These are phyloP conservation scores for Hemileccinum rubropunctum DNA, from an alignment of 768 basidiomycete genomes.

Conservation along the genomic window DNA sequence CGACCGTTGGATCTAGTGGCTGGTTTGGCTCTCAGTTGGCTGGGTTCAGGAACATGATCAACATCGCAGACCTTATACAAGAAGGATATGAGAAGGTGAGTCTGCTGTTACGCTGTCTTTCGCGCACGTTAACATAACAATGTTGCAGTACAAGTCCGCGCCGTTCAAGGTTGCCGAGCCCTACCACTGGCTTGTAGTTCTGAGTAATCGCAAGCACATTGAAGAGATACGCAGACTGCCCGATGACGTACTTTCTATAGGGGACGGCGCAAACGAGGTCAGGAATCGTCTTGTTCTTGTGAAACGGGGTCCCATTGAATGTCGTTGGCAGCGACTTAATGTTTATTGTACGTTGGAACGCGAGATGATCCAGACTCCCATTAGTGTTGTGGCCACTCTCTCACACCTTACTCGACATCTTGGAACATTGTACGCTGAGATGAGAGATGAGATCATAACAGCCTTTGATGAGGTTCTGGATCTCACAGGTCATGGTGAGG, in stretches of 20 bases:
- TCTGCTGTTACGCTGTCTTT: not conserved
- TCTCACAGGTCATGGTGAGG: conserved; percentile 12
- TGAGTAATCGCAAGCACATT: conserved; percentile 28
- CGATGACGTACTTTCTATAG: conserved; percentile 36
- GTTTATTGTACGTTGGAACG: conserved; percentile 36
- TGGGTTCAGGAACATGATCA: conserved; percentile 11
- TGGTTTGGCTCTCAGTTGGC: conserved; percentile 28
- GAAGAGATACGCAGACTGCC: conserved; percentile 41
- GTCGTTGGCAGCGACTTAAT: conserved; percentile 31
- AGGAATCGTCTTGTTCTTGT: not conserved
- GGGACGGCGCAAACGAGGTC: conserved; percentile 14
- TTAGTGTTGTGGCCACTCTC: conserved; percentile 28
- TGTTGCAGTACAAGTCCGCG: conserved; percentile 22
- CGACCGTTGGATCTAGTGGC: conserved; percentile 25
- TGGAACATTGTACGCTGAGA: conserved; percentile 34
- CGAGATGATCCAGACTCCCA: conserved; percentile 30
- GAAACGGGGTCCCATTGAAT: not conserved
- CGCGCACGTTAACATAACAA: not conserved
- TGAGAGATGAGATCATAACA: conserved; percentile 42
- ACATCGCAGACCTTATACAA: conserved; percentile 20
- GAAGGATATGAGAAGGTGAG: conserved; percentile 33
- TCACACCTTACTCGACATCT: conserved; percentile 37
- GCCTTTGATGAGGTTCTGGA: conserved; percentile 40
- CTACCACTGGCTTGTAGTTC: conserved; percentile 39
- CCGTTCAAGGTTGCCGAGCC: conserved; percentile 29